Evolutionary conservation across 257 asterid genomes (phyloP), one percentile per base, ranked within the genome.

Genomic region (Ehretia macrophylla): DNA sequence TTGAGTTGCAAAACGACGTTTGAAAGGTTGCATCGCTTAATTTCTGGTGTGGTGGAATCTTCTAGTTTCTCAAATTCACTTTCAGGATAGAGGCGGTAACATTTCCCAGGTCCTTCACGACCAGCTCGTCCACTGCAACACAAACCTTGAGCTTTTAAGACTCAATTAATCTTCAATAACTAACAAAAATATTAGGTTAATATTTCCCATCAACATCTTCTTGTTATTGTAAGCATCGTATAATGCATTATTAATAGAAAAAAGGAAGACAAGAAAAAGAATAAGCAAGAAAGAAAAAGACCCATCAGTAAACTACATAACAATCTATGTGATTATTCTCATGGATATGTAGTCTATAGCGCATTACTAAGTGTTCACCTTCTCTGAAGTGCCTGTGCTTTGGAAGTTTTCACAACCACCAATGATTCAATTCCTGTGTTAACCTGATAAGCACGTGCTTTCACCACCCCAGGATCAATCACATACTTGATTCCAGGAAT

Each of bases 401-500:
- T 88, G 40, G 99, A 93, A 27, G 91, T 93, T 83, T 81, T 85
- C 78, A 93, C 88, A 64, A 93, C 65, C 56, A 86, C 79, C 79
- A 93, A 76, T 42, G 97, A 86, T 72, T 93, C 97, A 72, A 93
- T 77, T 62, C 94, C 99, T 14, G 86, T 81, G 19, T 79, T 70
- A 79, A 95, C 81, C 58, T 86, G 96, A 70, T 86, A 93, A 3
- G 87, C 81, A 60, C 99, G 96, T 55, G 91, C 81, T 83, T 93
- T 93, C 58, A 93, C 99, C 81, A 93, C 77, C 63, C 99, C 99
- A 40, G 99, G 97, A 80, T 93, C 99, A 70, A 93, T 79, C 27
- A 93, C 97, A 68, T 88, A 93, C 82, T 78, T 93, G 72, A 93
- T 89, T 66, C 99, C 99, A 74, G 99, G 97, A 73, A 93, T 93